Conservation (phyloP, 2,329 filamentous ascomycete species). For the Neofusicoccum ribis region DNA sequence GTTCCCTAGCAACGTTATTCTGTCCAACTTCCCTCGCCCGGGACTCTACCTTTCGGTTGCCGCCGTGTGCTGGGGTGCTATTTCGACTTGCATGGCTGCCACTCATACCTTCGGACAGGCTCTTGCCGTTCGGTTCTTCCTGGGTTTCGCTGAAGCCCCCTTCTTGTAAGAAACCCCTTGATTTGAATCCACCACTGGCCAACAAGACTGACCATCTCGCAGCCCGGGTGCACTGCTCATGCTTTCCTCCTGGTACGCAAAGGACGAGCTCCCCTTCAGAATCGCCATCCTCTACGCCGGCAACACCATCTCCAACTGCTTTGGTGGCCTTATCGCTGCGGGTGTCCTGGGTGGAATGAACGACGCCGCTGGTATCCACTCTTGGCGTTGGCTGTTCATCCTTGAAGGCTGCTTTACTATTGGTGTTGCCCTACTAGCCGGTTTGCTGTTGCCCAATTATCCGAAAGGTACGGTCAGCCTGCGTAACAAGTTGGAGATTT, state of each 20-base stretch:
- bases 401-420: slow-evolving; percentile 41
- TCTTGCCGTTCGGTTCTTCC: slow-evolving; percentile 13
- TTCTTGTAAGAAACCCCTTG: slow-evolving; percentile 6
- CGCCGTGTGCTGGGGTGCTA: slow-evolving; percentile 10
- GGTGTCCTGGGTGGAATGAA: slow-evolving; percentile 48
- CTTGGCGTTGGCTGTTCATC: slow-evolving; percentile 38
- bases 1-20: slow-evolving; percentile 27
- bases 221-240: slow-evolving; percentile 49
- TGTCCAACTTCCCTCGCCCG: slow-evolving; percentile 18
- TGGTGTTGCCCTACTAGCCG: slow-evolving; percentile 33
- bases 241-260: slow-evolving; percentile 55
- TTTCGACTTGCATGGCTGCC: slow-evolving; percentile 16
- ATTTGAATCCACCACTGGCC: background rate
- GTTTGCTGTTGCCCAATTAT: slow-evolving; percentile 41
- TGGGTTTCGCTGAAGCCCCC: slow-evolving; percentile 16
- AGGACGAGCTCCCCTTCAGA: slow-evolving; percentile 52
- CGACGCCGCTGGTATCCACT: slow-evolving; percentile 29
- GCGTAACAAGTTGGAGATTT: background rate
- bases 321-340: slow-evolving; percentile 56
- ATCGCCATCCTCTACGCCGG: slow-evolving; percentile 56
- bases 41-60: slow-evolving; percentile 20
- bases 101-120: background rate
- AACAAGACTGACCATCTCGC: slow-evolving; percentile 8
- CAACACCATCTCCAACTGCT: slow-evolving; percentile 51
- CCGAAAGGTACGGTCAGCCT: slow-evolving; percentile 24